A percentile compares a stretch with the other conserved stretches of the same genome.
These are phyloP conservation scores for Apophysomyces trapeziformis DNA, from an alignment of 371 early-diverging fungal genomes.

Conservation along the genomic window DNA sequence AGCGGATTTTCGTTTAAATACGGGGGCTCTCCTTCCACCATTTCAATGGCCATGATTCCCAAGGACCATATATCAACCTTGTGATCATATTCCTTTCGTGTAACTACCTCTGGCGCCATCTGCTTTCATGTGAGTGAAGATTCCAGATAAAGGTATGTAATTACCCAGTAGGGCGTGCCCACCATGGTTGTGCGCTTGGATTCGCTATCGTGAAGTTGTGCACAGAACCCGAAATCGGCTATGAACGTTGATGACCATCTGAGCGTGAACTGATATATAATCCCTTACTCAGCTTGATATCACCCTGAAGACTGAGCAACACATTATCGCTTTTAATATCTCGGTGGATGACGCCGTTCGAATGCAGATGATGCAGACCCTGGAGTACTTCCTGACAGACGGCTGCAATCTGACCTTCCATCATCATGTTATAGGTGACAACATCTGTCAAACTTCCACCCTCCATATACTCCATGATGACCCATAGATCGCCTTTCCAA, in stretches of 20 bases:
- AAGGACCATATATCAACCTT: slow-evolving; percentile 95
- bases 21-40: slow-evolving; percentile 87
- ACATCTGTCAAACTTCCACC: slow-evolving; percentile 88
- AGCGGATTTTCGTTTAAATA: slow-evolving; percentile 86
- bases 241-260: slow-evolving; percentile 6
- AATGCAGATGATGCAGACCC: slow-evolving; percentile 73
- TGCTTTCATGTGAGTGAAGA: slow-evolving; percentile 16
- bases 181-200: slow-evolving; percentile 82
- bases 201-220: slow-evolving; percentile 72
- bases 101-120: slow-evolving; percentile 94
- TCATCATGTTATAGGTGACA: slow-evolving; percentile 84
- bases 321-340: slow-evolving; percentile 96
- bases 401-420: slow-evolving; percentile 85
- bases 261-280: slow-evolving; percentile 2
- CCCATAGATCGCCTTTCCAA: slow-evolving; percentile 78
- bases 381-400: slow-evolving; percentile 74
- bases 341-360: slow-evolving; percentile 88
- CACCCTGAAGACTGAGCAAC: slow-evolving; percentile 79
- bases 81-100: slow-evolving; percentile 84
- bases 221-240: slow-evolving; percentile 93
- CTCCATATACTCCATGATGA: slow-evolving; percentile 93
- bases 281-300: slow-evolving; percentile 77
- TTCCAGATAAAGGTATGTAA: background rate
- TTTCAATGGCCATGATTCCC: slow-evolving; percentile 89
- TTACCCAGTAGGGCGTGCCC: slow-evolving; percentile 83